These are phyloP conservation scores for Yamadazyma trypodendri DNA, from an alignment of 1,139 yeast genomes.

Conservation along the genomic window DNA sequence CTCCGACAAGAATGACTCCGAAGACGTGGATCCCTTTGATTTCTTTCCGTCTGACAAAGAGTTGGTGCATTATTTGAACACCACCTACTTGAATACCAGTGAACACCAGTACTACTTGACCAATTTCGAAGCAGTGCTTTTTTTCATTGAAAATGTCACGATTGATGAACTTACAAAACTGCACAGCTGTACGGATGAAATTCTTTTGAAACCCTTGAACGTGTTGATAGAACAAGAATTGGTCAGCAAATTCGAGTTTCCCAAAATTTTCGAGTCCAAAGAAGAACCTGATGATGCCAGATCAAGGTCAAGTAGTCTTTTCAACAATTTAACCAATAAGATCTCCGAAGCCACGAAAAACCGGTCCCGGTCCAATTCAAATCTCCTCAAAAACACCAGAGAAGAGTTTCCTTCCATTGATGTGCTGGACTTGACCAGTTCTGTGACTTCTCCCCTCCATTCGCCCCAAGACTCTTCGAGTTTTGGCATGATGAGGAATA, in stretches of 20 bases:
- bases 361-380: slow-evolving; percentile 36
- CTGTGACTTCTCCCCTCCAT: slow-evolving; percentile 2
- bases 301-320: slow-evolving; percentile 40
- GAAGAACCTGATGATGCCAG: slow-evolving; percentile 14
- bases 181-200: slow-evolving; percentile 13
- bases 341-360: slow-evolving; percentile 25
- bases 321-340: slow-evolving; percentile 35
- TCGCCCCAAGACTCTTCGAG: slow-evolving; percentile 14
- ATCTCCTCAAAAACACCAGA: slow-evolving; percentile 21
- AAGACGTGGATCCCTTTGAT: slow-evolving; percentile 8
- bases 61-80: slow-evolving; percentile 27
- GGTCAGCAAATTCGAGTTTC: slow-evolving; percentile 29
- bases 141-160: slow-evolving; percentile 38
- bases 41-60: slow-evolving; percentile 33
- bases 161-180: slow-evolving; percentile 25
- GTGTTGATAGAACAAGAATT: slow-evolving; percentile 37
- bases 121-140: slow-evolving; percentile 44
- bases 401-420: slow-evolving; percentile 30
- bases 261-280: slow-evolving; percentile 10
- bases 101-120: slow-evolving; percentile 42
- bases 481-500: slow-evolving; percentile 33
- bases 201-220: slow-evolving; percentile 21
- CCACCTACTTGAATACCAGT: slow-evolving; percentile 36
- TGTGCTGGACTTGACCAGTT: slow-evolving; percentile 13
- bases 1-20: slow-evolving; percentile 5